Base-by-base conservation (phyloP, 1,139 yeast genomes). In the Lipomyces yarrowii region DNA sequence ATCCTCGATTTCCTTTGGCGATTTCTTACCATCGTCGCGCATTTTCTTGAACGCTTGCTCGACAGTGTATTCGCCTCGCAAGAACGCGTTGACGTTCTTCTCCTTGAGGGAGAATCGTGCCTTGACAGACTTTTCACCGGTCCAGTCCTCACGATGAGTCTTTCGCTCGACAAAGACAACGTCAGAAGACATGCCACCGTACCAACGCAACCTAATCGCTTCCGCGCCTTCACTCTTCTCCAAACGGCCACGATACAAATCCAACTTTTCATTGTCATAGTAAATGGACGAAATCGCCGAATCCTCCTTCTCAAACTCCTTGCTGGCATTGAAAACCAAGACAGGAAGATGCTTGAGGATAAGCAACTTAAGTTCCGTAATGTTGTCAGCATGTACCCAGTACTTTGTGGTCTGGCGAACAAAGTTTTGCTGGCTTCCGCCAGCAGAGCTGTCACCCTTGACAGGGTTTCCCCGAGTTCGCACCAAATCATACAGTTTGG, bases 121-220 rank as follows among this genome's bases (percentile, higher is more conserved):
- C 80, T 94, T 94, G 71, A 94, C 99, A 11, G 97, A 91, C 80
- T 93, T 93, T 79, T 94, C 99, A 74, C 99, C 99, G 2, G 99
- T 94, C 99, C 99, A 94, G 80, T 94, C 99, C 79, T 94, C 99
- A 78, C 99, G 86, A 77, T 94, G 99, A 15, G 99, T 94, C 79
- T 94, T 94, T 78, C 99, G 87, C 80, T 94, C 99, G 51, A 94
- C 97, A 72, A 94, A 94, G 66, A 94, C 91, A 63, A 90, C 91
- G 72, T 93, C 97, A 3, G 94, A 85, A 67, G 86, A 84, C 99
- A 94, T 93, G 64, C 97, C 98, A 76, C 99, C 99, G 77, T 94
- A 94, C 99, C 99, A 94, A 82, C 99, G 88, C 76, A 94, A 83
- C 81, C 99, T 88, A 73, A 94, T 92, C 30, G 99, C 99, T 79